phyloP scores from a whole-genome alignment of 768 basidiomycete genomes.

The Lentinula detonsa region DNA sequence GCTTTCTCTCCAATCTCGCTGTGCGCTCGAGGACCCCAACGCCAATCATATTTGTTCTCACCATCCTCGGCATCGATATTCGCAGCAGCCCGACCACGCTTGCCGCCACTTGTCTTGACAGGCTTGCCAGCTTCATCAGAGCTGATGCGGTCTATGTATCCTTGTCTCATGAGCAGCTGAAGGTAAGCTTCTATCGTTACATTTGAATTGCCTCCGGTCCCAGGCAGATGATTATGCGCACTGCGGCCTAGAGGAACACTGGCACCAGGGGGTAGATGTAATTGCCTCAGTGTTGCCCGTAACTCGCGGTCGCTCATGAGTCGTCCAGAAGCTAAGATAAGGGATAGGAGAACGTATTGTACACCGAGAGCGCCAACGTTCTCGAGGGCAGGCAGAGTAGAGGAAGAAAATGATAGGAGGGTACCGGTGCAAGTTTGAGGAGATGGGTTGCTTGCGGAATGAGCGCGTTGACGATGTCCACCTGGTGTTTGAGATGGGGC shows the following conservation, averaged over 20 bases:
- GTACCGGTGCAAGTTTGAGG: conserved; percentile 47
- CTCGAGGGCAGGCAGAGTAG: conserved; percentile 32
- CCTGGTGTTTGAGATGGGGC: neutral
- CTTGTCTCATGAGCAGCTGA: conserved; percentile 54
- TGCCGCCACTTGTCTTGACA: conserved; percentile 30
- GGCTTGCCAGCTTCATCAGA: conserved; percentile 41
- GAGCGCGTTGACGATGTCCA: neutral
- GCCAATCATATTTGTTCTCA: conserved; percentile 57
- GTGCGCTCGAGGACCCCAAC: conserved; percentile 79
- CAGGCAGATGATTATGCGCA: neutral
- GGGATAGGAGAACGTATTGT: conserved; percentile 72
- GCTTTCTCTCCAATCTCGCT: conserved; percentile 79
- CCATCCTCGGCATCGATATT: conserved; percentile 27
- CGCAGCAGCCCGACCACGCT: conserved; percentile 44
- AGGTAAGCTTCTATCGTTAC: conserved; percentile 66
- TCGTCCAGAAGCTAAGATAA: conserved; percentile 79
- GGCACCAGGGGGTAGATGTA: conserved; percentile 50
- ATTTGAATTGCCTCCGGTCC: neutral
- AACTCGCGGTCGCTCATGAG: conserved; percentile 77
- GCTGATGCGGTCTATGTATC: conserved; percentile 69
- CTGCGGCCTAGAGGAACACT: conserved; percentile 46
- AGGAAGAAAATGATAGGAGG: conserved; percentile 62
- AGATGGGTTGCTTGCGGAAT: conserved; percentile 10
- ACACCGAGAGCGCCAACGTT: conserved; percentile 68
- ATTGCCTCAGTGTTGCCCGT: conserved; percentile 58